These are phyloP conservation scores for Dictyostelium citrinum DNA, from an alignment of 78 protist genomes.

Conservation along the genomic window DNA sequence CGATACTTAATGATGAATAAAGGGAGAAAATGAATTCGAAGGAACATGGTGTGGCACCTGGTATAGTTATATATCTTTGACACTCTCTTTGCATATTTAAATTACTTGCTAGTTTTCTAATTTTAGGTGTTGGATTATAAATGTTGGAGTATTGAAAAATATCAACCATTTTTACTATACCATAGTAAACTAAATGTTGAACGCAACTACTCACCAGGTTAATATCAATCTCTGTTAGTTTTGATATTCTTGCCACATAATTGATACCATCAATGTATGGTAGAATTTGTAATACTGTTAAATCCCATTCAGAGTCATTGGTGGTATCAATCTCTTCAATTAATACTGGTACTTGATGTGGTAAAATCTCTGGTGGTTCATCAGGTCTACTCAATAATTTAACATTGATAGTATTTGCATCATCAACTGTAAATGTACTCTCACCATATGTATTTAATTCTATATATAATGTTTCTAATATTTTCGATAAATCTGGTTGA, in stretches of 20 bases:
- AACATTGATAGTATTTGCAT: constrained; percentile 73
- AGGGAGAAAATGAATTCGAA: constrained; percentile 38
- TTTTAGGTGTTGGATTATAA: constrained; percentile 62
- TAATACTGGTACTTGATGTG: constrained; percentile 67
- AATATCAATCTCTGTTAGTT: constrained; percentile 54
- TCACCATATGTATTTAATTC: constrained; percentile 70
- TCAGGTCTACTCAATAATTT: constrained; percentile 24
- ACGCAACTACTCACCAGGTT: constrained; percentile 55
- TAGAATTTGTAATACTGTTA: constrained; percentile 61
- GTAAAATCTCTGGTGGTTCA: constrained; percentile 32
- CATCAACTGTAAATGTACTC: constrained; percentile 48
- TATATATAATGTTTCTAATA: constrained; percentile 58
- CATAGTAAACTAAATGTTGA: constrained; percentile 80
- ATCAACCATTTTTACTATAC: constrained; percentile 67
- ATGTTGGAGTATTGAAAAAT: constrained; percentile 62
- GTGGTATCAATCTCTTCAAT: constrained; percentile 20
- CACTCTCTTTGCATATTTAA: constrained; percentile 72
- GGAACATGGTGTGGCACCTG: constrained; percentile 32
- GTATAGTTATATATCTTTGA: constrained; percentile 1
- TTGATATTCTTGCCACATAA: constrained; percentile 54
- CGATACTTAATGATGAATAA: constrained; percentile 5
- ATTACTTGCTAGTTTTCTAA: constrained; percentile 49
- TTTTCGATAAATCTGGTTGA: constrained; percentile 61
- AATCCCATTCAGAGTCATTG: constrained; percentile 61
- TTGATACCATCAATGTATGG: constrained; percentile 82